These are phyloP conservation scores for Lasiodiplodia gonubiensis DNA, from an alignment of 2,329 filamentous ascomycete genomes.

Conservation along the genomic window DNA sequence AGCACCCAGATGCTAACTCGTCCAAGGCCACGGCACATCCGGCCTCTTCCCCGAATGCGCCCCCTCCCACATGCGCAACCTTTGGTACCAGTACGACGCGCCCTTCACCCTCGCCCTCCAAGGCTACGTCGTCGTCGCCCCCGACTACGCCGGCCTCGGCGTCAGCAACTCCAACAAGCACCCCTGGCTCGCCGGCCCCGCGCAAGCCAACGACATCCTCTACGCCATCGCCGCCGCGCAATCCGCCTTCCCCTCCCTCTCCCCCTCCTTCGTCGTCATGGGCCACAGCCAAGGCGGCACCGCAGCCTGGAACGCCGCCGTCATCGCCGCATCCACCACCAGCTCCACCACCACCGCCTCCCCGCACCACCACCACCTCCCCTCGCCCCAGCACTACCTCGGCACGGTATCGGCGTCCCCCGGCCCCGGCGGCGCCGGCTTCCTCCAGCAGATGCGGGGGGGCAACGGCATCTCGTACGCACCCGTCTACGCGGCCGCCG, in stretches of 20 bases:
- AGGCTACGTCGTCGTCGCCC: constrained; percentile 36
- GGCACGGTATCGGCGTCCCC: too few relatives aligned
- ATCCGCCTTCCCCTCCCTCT: constrained; percentile 47
- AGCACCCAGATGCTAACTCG: not conserved
- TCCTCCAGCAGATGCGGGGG: too few relatives aligned
- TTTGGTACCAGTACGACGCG: constrained; percentile 37
- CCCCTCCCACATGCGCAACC: constrained; percentile 36
- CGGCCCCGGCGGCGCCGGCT: too few relatives aligned
- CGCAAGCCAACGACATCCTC: constrained; percentile 52
- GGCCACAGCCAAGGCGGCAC: too few relatives aligned
- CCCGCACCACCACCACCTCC: too few relatives aligned
- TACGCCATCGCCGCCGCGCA: constrained; percentile 52
- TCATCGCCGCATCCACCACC: too few relatives aligned
- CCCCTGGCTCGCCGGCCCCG: constrained; percentile 47
- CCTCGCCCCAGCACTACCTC: too few relatives aligned
- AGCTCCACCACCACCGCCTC: too few relatives aligned
- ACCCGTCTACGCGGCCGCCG: too few relatives aligned
- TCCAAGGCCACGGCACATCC: constrained; percentile 32
- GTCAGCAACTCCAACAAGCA: constrained; percentile 38
- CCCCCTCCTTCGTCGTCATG: too few relatives aligned
- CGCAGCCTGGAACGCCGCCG: too few relatives aligned
- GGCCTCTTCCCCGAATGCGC: constrained; percentile 33
- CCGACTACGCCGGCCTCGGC: constrained; percentile 38
- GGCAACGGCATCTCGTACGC: too few relatives aligned
- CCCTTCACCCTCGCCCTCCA: constrained; percentile 36